These are phyloP conservation scores for Aspergillus awamori DNA, from an alignment of 2,329 filamentous ascomycete genomes.

Conservation along the genomic window DNA sequence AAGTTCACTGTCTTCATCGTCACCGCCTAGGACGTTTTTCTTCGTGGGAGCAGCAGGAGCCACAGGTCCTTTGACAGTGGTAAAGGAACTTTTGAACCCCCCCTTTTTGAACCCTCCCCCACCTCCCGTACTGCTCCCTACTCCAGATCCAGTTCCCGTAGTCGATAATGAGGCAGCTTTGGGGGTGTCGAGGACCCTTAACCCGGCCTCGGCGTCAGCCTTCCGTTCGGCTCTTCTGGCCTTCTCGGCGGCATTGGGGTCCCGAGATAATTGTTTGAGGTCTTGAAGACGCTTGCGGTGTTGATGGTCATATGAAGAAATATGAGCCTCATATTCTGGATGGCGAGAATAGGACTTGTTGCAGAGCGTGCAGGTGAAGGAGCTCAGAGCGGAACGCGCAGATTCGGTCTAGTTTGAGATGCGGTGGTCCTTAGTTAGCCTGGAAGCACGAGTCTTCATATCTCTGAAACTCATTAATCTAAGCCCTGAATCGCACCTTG, in stretches of 20 bases:
- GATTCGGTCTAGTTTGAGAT: slow-evolving; percentile 52
- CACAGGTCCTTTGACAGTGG: slow-evolving; percentile 51
- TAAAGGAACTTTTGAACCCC: slow-evolving; percentile 78
- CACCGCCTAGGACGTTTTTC: slow-evolving; percentile 48
- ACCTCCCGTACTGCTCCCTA: slow-evolving; percentile 26
- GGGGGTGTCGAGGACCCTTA: slow-evolving; percentile 41
- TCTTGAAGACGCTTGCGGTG: slow-evolving; percentile 72
- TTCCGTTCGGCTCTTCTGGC: slow-evolving; percentile 46
- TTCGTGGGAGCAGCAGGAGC: slow-evolving; percentile 34
- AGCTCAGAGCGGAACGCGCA: slow-evolving; percentile 74
- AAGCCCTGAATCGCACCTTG: slow-evolving; percentile 37
- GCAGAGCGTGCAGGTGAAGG: slow-evolving; percentile 85
- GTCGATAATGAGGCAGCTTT: slow-evolving; percentile 21
- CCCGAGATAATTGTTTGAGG: slow-evolving; percentile 49
- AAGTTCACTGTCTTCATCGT: slow-evolving; percentile 43
- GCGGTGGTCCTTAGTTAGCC: neutral
- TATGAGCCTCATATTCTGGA: slow-evolving; percentile 94
- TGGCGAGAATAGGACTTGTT: slow-evolving; percentile 92
- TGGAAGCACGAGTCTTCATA: neutral
- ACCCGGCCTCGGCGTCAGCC: slow-evolving; percentile 46
- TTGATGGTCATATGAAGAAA: slow-evolving; percentile 91
- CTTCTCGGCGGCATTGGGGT: slow-evolving; percentile 48
- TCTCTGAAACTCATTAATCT: too few species aligned
- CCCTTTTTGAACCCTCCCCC: slow-evolving; percentile 70
- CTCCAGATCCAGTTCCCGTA: slow-evolving; percentile 20